Conservation (phyloP, 2,329 filamentous ascomycete genomes). For the Dendrostoma leiphaemia region DNA sequence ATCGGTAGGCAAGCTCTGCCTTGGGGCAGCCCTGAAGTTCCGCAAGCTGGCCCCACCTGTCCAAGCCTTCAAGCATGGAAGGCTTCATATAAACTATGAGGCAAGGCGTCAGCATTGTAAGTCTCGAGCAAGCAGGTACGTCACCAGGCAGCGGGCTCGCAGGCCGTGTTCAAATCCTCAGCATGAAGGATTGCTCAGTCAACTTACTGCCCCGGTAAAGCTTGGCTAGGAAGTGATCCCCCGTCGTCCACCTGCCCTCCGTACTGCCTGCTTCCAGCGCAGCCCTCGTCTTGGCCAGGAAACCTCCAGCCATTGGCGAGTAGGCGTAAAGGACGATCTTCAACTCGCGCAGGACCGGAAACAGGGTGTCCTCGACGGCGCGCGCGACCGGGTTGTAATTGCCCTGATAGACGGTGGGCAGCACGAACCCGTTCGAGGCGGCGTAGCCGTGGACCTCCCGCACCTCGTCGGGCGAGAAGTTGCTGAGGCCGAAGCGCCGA, state of each 20-base stretch:
- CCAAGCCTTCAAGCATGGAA: slow-evolving; percentile 54
- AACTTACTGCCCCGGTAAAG: slow-evolving; percentile 6
- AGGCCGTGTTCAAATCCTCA: too few relatives aligned
- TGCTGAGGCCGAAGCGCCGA: slow-evolving; percentile 63
- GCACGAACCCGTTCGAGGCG: slow-evolving; percentile 35
- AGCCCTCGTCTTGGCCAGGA: slow-evolving; percentile 48
- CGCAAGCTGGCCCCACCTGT: slow-evolving; percentile 32
- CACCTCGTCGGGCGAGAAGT: slow-evolving; percentile 71
- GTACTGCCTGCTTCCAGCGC: slow-evolving; percentile 31
- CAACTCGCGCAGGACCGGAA: slow-evolving; percentile 43
- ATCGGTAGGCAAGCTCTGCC: slow-evolving; percentile 59
- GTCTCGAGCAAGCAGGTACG: too few relatives aligned
- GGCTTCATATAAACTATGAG: slow-evolving; percentile 22
- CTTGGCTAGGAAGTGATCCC: slow-evolving; percentile 40
- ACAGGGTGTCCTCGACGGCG: slow-evolving; percentile 34
- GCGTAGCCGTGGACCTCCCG: slow-evolving; percentile 64
- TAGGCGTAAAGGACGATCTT: slow-evolving; percentile 40
- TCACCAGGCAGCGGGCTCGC: too few relatives aligned
- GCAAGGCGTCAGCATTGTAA: too few relatives aligned
- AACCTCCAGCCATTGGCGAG: slow-evolving; percentile 54
- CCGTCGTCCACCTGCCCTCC: slow-evolving; percentile 34
- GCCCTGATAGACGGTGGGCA: slow-evolving; percentile 44
- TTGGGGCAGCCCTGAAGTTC: slow-evolving; percentile 53
- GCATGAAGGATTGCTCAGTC: too few relatives aligned
- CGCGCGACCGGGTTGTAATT: slow-evolving; percentile 40